Conservation (phyloP, 768 basidiomycete species). For the Inosperma sp. region DNA sequence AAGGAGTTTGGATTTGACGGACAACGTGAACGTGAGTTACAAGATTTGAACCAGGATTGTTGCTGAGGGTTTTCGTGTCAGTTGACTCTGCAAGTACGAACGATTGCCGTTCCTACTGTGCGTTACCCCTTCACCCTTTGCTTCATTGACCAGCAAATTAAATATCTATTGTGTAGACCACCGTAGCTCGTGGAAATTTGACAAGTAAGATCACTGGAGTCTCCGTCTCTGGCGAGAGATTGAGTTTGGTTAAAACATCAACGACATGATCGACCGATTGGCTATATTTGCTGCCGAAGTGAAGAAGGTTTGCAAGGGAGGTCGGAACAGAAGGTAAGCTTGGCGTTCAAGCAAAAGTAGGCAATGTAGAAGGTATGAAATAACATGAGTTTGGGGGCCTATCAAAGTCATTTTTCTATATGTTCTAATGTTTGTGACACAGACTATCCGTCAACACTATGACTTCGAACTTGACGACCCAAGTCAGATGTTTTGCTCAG, state of each 20-base stretch:
- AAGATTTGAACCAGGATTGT: neutral
- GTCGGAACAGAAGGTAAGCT: conserved; percentile 99
- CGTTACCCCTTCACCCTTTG: conserved; percentile 22
- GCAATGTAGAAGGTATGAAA: conserved; percentile 97
- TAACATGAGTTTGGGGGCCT: conserved; percentile 64
- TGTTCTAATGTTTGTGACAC: neutral
- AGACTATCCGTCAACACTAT: conserved; percentile 97
- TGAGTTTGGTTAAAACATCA: conserved; percentile 98
- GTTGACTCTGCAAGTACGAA: conserved; percentile 91
- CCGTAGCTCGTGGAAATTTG: conserved; percentile 90
- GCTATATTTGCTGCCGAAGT: conserved; percentile 59
- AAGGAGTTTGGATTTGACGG: conserved; percentile 88
- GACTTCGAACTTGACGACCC: conserved; percentile 94
- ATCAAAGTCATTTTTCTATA: neutral
- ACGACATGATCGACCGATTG: conserved; percentile 67
- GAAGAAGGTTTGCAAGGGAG: conserved; percentile 93
- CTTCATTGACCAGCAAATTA: neutral
- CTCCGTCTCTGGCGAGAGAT: conserved; percentile 91
- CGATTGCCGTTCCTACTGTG: conserved; percentile 89
- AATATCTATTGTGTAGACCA: conserved; percentile 41
- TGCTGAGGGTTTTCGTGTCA: conserved; percentile 23
- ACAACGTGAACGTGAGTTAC: conserved; percentile 96
- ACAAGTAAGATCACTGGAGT: conserved; percentile 92
- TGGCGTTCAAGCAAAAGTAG: conserved; percentile 95
- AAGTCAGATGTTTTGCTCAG: conserved; percentile 98